These are phyloP conservation scores for Alternaria burnsii DNA, from an alignment of 2,329 filamentous ascomycete genomes.

Conservation along the genomic window DNA sequence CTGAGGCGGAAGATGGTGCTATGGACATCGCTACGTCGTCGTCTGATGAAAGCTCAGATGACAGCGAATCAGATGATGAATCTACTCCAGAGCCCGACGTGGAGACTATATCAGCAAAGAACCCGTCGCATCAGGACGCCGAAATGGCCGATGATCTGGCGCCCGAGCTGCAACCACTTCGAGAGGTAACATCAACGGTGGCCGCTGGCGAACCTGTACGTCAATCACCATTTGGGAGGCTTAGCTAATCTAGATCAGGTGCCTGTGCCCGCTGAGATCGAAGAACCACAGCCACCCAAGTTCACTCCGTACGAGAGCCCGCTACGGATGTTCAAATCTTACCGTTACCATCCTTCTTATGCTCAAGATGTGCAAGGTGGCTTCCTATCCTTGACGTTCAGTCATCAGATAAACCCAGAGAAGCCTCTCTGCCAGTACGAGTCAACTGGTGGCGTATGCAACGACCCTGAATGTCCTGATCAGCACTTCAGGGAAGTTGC, in stretches of 20 bases:
- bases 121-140: constrained; percentile 19
- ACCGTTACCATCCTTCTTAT: constrained; percentile 86
- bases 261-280: constrained; percentile 14
- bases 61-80: constrained; percentile 31
- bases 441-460: constrained; percentile 74
- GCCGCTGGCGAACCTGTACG: constrained; percentile 31
- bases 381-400: constrained; percentile 90
- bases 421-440: constrained; percentile 81
- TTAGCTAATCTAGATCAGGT: constrained; percentile 32
- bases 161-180: constrained; percentile 51
- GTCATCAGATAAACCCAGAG: constrained; percentile 82
- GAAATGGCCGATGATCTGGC: constrained; percentile 51
- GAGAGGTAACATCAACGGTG: constrained; percentile 19
- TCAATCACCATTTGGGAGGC: constrained; percentile 7
- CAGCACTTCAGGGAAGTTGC: constrained; percentile 83
- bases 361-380: constrained; percentile 74
- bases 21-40: constrained; percentile 49
- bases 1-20: constrained; percentile 40
- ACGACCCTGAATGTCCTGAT: constrained; percentile 74
- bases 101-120: constrained; percentile 21
- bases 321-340: constrained; percentile 82
- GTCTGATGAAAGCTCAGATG: constrained; percentile 36
- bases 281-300: constrained; percentile 34
- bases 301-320: constrained; percentile 81
- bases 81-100: constrained; percentile 24